Conservation (phyloP, 2,329 filamentous ascomycete species). For the Sarocladiaceae sp. region DNA sequence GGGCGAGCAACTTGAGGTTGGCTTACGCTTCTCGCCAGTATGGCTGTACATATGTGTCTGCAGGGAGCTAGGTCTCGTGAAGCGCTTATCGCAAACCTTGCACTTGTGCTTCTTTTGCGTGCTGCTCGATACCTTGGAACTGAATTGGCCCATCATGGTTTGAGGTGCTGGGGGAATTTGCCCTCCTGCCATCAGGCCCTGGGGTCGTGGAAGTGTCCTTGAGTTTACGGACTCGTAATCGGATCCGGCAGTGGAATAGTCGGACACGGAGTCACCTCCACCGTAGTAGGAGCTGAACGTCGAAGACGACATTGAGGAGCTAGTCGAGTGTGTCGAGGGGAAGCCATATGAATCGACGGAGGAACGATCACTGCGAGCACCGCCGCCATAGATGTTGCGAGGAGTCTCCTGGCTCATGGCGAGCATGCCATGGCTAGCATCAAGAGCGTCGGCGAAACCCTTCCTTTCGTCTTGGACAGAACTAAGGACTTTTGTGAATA, state of each 20-base stretch:
- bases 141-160: conserved; percentile 99
- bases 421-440: conserved; percentile 90
- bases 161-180: conserved; percentile 75
- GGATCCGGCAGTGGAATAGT: conserved; percentile 85
- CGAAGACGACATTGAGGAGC: conserved; percentile 85
- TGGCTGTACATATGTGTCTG: conserved; percentile 99
- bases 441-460: conserved; percentile 81
- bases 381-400: conserved; percentile 71
- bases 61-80: conserved; percentile 86
- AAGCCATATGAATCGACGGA: conserved; percentile 89
- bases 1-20: background rate
- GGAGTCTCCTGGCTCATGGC: conserved; percentile 94
- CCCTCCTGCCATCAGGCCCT: conserved; percentile 46
- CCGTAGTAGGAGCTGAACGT: conserved; percentile 81
- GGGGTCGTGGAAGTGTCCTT: conserved; percentile 76
- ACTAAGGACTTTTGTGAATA: background rate
- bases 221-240: conserved; percentile 78
- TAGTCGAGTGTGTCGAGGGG: conserved; percentile 74
- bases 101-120: conserved; percentile 99
- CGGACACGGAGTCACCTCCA: conserved; percentile 65
- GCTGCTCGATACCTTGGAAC: conserved; percentile 89
- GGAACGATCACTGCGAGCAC: conserved; percentile 54
- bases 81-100: conserved; percentile 97
- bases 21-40: conserved; percentile 95
- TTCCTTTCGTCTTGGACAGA: conserved; percentile 43